A percentile compares a stretch with the other conserved stretches of the same genome.
Conservation (phyloP, 768 basidiomycete species). For the Rhodocollybia butyracea region DNA sequence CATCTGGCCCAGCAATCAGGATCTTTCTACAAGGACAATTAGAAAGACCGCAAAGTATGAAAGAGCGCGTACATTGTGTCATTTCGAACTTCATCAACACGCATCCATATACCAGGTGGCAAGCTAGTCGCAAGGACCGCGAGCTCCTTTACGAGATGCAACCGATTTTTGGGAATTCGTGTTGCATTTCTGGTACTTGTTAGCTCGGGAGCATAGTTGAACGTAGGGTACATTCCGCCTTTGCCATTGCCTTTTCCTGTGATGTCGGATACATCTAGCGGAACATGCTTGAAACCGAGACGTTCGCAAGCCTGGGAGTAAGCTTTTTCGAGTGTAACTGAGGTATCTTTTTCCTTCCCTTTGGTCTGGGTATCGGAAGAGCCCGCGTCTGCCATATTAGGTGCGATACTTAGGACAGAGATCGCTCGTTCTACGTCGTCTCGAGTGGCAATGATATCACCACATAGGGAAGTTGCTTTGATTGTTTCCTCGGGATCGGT, state of each 20-base stretch:
- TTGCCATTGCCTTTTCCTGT: conserved; percentile 23
- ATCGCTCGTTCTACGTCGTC: conserved; percentile 50
- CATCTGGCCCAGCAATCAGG: conserved; percentile 57
- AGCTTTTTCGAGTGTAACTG: conserved; percentile 32
- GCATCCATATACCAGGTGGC: conserved; percentile 55
- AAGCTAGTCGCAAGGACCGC: conserved; percentile 52
- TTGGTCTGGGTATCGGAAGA: conserved; percentile 32
- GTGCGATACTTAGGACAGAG: conserved; percentile 29
- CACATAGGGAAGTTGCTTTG: conserved; percentile 43
- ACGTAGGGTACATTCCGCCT: conserved; percentile 15
- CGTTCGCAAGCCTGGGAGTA: conserved; percentile 44
- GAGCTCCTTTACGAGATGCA: conserved; percentile 56
- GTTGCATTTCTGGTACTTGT: conserved; percentile 31
- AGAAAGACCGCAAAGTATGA: conserved; percentile 2
- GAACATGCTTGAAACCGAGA: conserved; percentile 44
- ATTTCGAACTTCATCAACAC: conserved; percentile 55
- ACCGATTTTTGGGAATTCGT: conserved; percentile 41
- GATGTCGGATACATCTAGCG: conserved; percentile 21
- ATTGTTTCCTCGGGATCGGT: conserved; percentile 36
- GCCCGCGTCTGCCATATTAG: background rate
- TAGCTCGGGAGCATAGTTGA: conserved; percentile 33
- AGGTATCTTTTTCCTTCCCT: conserved; percentile 24
- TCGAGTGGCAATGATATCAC: conserved; percentile 47
- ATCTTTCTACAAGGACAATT: conserved; percentile 35
- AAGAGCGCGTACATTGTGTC: conserved; percentile 44